phyloP scores from a whole-genome alignment of 2,329 filamentous ascomycete genomes.

The Penicillium decumbens region DNA sequence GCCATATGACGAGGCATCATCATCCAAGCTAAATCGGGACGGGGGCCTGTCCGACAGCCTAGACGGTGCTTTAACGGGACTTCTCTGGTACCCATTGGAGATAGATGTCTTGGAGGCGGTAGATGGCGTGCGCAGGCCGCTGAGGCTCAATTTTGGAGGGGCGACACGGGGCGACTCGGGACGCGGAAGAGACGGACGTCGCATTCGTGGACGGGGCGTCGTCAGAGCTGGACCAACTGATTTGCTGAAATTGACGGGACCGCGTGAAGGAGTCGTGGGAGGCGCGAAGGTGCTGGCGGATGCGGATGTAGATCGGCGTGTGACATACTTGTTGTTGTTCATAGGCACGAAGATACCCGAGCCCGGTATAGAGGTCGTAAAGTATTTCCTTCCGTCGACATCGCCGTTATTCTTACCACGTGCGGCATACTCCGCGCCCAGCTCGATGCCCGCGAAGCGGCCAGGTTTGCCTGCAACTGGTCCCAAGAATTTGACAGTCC shows the following conservation, averaged over 20 bases:
- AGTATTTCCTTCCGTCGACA: slow-evolving; percentile 82
- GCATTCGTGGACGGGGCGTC: slow-evolving; percentile 60
- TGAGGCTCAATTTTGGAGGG: slow-evolving; percentile 51
- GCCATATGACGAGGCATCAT: slow-evolving; percentile 31
- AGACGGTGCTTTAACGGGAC: slow-evolving; percentile 37
- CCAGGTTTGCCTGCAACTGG: slow-evolving; percentile 84
- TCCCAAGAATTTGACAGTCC: slow-evolving; percentile 83
- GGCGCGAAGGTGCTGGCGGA: slow-evolving; percentile 46
- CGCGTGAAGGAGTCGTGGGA: slow-evolving; percentile 63
- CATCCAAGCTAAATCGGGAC: slow-evolving; percentile 39
- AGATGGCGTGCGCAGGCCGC: slow-evolving; percentile 57
- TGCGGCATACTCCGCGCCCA: slow-evolving; percentile 71
- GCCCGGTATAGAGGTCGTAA: slow-evolving; percentile 69
- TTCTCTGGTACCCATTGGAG: slow-evolving; percentile 46
- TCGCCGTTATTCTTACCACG: slow-evolving; percentile 94
- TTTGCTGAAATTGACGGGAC: slow-evolving; percentile 78
- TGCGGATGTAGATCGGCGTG: slow-evolving; percentile 53
- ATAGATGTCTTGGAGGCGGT: slow-evolving; percentile 25
- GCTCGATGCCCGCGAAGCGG: slow-evolving; percentile 85
- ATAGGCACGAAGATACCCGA: slow-evolving; percentile 92
- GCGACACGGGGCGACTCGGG: slow-evolving; percentile 74
- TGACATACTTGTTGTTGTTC: slow-evolving; percentile 62
- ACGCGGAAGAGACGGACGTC: slow-evolving; percentile 72
- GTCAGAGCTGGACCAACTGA: slow-evolving; percentile 73
- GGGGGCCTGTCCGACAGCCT: slow-evolving; percentile 38